phyloP scores from a whole-genome alignment of 2,329 filamentous ascomycete genomes.

The Aspergillus hortae region DNA sequence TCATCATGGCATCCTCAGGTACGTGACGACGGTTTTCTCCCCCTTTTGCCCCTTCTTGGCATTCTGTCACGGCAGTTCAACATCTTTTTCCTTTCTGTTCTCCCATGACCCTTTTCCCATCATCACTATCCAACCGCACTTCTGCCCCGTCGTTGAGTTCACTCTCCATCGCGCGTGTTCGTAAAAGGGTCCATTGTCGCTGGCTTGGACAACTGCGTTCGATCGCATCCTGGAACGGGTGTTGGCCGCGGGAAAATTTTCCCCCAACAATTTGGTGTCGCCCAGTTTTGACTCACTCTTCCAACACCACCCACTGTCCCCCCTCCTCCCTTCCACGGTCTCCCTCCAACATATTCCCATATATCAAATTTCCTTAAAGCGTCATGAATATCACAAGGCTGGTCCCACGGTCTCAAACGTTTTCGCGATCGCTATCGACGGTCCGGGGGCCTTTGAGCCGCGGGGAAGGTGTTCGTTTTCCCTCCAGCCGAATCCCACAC shows the following conservation, averaged over 20 bases:
- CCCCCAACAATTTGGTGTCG: background rate
- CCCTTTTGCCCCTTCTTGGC: background rate
- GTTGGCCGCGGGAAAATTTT: background rate
- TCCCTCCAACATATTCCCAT: background rate
- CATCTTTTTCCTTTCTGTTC: slow-evolving; percentile 7
- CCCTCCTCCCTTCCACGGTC: too few relatives aligned
- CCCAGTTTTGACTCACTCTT: slow-evolving; percentile 1
- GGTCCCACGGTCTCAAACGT: slow-evolving; percentile 14
- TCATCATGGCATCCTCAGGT: background rate
- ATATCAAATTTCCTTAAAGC: slow-evolving; percentile 1
- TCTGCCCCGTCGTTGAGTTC: too few relatives aligned
- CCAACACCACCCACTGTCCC: background rate
- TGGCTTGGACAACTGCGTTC: background rate
- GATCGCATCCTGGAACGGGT: background rate
- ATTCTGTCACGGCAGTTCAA: background rate
- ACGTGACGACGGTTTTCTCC: background rate
- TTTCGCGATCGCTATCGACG: slow-evolving; percentile 11
- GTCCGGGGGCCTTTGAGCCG: slow-evolving; percentile 5
- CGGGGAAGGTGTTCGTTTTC: slow-evolving; percentile 1
- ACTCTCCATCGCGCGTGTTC: too few relatives aligned
- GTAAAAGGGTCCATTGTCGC: too few relatives aligned
- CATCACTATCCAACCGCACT: background rate
- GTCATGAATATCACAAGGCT: slow-evolving; percentile 23
- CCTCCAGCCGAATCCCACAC: slow-evolving; percentile 1
- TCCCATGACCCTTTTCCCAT: background rate